Percentiles rank a stretch among this genome's conserved stretches.
These are phyloP conservation scores for Zygoascus flipseniorum DNA, from an alignment of 805 yeast genomes.

Conservation along the genomic window DNA sequence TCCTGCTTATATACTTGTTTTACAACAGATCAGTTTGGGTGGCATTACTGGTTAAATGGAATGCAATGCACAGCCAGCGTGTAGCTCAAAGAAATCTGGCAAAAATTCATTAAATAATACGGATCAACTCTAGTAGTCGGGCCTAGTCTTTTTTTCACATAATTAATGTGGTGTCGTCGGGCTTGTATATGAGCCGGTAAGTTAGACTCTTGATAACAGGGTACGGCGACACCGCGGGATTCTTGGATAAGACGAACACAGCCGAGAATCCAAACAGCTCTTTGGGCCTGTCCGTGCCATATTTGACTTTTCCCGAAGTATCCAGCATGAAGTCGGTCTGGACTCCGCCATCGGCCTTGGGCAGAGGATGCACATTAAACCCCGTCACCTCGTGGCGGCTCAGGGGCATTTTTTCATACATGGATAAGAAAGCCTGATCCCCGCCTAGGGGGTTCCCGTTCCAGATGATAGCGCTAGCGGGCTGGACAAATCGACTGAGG, in stretches of 20 bases:
- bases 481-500: slow-evolving; percentile 18
- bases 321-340: slow-evolving; percentile 22
- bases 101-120: too few species aligned
- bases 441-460: slow-evolving; percentile 36
- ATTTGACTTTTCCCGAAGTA: slow-evolving; percentile 28
- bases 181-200: slow-evolving; percentile 30
- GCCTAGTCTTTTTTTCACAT: background rate
- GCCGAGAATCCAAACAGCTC: slow-evolving; percentile 28
- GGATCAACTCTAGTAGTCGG: too few species aligned
- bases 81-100: too few species aligned
- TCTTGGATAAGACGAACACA: slow-evolving; percentile 21
- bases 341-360: slow-evolving; percentile 45
- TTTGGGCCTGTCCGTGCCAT: slow-evolving; percentile 26
- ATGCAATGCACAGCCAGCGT: too few species aligned
- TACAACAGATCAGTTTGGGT: too few species aligned
- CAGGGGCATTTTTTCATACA: slow-evolving; percentile 28
- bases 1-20: too few species aligned
- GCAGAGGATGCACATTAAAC: slow-evolving; percentile 32
- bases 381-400: slow-evolving; percentile 29
- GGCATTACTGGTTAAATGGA: too few species aligned
- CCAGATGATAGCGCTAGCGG: slow-evolving; percentile 32
- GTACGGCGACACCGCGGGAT: slow-evolving; percentile 11
- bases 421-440: slow-evolving; percentile 27
- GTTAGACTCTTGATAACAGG: slow-evolving; percentile 21
- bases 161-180: slow-evolving; percentile 22